phyloP scores from a whole-genome alignment of 495 filamentous ascomycete genomes.

The Aspergillus sclerotiicarbonarius region DNA sequence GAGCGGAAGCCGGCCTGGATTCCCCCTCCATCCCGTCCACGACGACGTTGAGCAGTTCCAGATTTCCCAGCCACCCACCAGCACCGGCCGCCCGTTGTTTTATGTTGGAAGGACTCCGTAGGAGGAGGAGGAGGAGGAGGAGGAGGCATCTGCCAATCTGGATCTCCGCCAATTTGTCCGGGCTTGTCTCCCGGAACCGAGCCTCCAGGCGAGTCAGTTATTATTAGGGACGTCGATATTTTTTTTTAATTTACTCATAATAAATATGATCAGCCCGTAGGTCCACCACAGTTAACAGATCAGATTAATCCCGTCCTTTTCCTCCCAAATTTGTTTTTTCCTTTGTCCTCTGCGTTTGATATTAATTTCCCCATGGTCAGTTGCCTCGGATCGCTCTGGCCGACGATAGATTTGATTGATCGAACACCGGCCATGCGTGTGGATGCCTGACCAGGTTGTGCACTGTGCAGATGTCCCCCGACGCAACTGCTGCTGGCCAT shows the following conservation, averaged over 20 bases:
- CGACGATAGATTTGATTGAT: slow-evolving; percentile 13
- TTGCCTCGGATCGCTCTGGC: neutral
- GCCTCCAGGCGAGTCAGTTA: neutral
- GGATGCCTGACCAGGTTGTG: slow-evolving; percentile 27
- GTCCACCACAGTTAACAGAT: slow-evolving; percentile 18
- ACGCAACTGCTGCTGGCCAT: slow-evolving; percentile 10
- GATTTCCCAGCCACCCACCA: slow-evolving; percentile 15
- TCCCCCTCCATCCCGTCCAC: slow-evolving; percentile 7
- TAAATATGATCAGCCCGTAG: neutral
- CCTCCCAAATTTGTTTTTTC: slow-evolving; percentile 5
- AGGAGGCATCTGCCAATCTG: no score
- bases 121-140: no score
- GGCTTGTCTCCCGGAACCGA: neutral
- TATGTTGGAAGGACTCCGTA: no score
- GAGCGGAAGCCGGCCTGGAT: slow-evolving; percentile 15
- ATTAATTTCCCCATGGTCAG: slow-evolving; percentile 2
- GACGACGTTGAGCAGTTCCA: neutral
- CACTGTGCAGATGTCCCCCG: slow-evolving; percentile 24
- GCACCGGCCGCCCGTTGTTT: slow-evolving; percentile 18
- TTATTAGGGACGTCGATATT: slow-evolving; percentile 1
- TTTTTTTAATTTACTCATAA: neutral
- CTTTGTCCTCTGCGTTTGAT: neutral
- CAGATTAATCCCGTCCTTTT: slow-evolving; percentile 5
- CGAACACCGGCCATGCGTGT: slow-evolving; percentile 13
- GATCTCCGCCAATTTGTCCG: neutral